phyloP scores from a whole-genome alignment of 2,329 filamentous ascomycete genomes.

The Leptoxyphium fumago region DNA sequence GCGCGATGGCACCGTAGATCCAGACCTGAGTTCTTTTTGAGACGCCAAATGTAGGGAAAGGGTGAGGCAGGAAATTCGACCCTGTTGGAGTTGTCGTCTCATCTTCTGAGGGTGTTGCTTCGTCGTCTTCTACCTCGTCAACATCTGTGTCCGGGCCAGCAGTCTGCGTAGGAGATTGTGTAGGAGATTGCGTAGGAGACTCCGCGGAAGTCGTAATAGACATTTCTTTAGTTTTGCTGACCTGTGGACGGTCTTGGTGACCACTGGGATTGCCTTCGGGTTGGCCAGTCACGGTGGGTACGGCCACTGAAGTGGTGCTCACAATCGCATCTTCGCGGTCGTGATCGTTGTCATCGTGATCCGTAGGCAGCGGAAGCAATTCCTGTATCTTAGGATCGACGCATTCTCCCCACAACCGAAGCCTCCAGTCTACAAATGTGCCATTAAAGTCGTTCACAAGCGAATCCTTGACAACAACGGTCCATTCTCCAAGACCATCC shows the following conservation, averaged over 20 bases:
- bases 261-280: conserved; percentile 30
- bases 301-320: conserved; percentile 42
- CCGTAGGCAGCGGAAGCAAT: conserved; percentile 66
- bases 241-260: conserved; percentile 40
- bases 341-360: conserved; percentile 72
- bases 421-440: conserved; percentile 75
- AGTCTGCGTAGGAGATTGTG: conserved; percentile 9
- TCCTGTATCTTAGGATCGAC: conserved; percentile 61
- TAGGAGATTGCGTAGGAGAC: conserved; percentile 8
- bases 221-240: conserved; percentile 37
- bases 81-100: conserved; percentile 13
- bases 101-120: conserved; percentile 11
- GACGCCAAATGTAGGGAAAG: conserved; percentile 80
- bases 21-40: conserved; percentile 78
- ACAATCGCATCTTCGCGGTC: conserved; percentile 40
- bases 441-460: conserved; percentile 62
- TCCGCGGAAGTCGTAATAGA: conserved; percentile 1
- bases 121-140: conserved; percentile 10
- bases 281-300: conserved; percentile 32
- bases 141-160: conserved; percentile 14
- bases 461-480: conserved; percentile 75
- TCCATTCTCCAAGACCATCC: conserved; percentile 76
- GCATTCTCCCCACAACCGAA: conserved; percentile 86
- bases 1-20: conserved; percentile 77
- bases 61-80: conserved; percentile 58